Evolutionary conservation across 73 alveolate genomes (phyloP), one percentile per base, ranked within the genome.

Genomic region (Durusdinium trenchii): DNA sequence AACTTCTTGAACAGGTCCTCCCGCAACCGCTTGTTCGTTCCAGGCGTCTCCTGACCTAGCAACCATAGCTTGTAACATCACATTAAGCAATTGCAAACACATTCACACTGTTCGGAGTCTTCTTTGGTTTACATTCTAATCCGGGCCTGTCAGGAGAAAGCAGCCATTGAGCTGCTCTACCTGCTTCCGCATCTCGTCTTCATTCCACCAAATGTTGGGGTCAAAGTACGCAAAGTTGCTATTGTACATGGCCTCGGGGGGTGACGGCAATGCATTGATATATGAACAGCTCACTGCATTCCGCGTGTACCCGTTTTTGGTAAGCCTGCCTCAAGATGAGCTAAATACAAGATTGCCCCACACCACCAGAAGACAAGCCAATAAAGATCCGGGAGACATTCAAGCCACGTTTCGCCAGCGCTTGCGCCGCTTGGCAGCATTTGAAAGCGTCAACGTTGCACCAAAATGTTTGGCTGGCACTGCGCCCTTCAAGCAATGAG

Each of bases 31-130:
- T 48, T 45, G 78, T 61, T 86, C 46, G 95, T 86, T 40, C 95
- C 95, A 16, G 95, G 95, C 2, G 95, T 62, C 57, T 86, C 95
- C 61, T 86, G 95, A 1, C 95, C 95, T 85, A 14, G 36, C 30
- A n/a, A n/a, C n/a, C n/a, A n/a, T n/a, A n/a, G n/a, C n/a, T n/a
- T n/a, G n/a, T n/a, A n/a, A n/a, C n/a, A n/a, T n/a, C n/a, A n/a
- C n/a, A n/a, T n/a, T n/a, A n/a, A n/a, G n/a, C n/a, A n/a, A n/a
- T n/a, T n/a, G n/a, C n/a, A n/a, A n/a, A n/a, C n/a, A n/a, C n/a
- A n/a, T n/a, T n/a, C n/a, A n/a, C n/a, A n/a, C n/a, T n/a, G n/a
- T n/a, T n/a, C n/a, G n/a, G n/a, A n/a, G n/a, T n/a, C n/a, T n/a
- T n/a, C n/a, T n/a, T n/a, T n/a, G n/a, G n/a, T n/a, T n/a, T n/a